Evolutionary conservation across 2,329 filamentous ascomycete genomes (phyloP), one percentile per base, ranked within the genome.

Genomic region (Fusarium stilboides): DNA sequence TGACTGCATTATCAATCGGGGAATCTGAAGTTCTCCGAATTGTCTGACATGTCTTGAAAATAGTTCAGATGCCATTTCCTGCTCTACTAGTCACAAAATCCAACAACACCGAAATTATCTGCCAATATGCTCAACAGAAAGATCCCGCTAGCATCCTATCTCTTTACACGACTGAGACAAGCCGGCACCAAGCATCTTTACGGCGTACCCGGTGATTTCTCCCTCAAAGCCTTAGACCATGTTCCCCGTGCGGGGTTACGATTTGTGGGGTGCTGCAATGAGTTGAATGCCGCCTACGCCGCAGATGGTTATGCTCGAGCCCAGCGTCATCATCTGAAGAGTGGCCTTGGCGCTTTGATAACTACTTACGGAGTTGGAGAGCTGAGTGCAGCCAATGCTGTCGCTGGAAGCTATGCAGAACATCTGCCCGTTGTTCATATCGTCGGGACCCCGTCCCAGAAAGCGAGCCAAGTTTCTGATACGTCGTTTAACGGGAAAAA

Each of bases 141-240:
- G 7, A 49, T 59, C 0, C 24, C 60, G 3, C 6, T 65, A 2
- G 53, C 60, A 8, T 53, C 40, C 1, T 65, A 65, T 13, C 26
- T 65, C 1, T 65, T 59, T 6, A 53, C 43, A 1, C 60, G 62
- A 5, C 47, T 67, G 1, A 40, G 14, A 5, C 62, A 67, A 2
- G n/a, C 37, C 1, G 64, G 63, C 0, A 63, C 63, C 0, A 55
- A 33, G 14, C 62, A 60, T 2, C 17, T 65, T 0, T 65, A 64
- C 24, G 64, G 64, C 6, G 64, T 67, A 2, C 64, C 64, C 1
- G 64, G 64, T 1, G 64, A 67, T 12, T 67, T 63, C n/a, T 62
- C 51, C 2, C 51, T 67, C 2, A 51, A 37, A 12, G 62, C 51
- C 13, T 24, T 67, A 0, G 64, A 67, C 6, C 51, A 67, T 13